Evolutionary conservation across 1,139 yeast species (phyloP).

Genomic region (Geotrichum europaeum): DNA sequence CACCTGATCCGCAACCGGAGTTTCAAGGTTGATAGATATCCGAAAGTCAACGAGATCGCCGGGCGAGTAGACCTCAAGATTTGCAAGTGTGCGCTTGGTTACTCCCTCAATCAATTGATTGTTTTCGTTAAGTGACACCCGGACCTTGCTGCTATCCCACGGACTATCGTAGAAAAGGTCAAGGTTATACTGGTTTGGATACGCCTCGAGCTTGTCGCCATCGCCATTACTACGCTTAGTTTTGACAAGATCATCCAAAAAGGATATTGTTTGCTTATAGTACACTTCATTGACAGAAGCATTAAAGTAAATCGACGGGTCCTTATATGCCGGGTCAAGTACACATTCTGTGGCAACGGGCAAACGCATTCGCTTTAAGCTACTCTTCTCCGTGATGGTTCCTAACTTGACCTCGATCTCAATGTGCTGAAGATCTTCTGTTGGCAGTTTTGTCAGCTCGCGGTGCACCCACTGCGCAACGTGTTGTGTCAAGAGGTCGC

Average conservation of each 20-base stretch:
- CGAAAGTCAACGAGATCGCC: conserved; percentile 73
- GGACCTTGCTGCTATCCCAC: conserved; percentile 36
- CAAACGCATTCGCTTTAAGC: conserved; percentile 58
- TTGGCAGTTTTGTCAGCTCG: conserved; percentile 47
- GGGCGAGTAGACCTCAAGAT: conserved; percentile 67
- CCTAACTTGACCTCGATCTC: conserved; percentile 87
- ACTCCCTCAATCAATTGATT: conserved; percentile 51
- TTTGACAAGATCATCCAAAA: conserved; percentile 42
- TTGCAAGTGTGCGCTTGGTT: conserved; percentile 65
- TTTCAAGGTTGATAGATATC: conserved; percentile 67
- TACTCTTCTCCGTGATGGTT: conserved; percentile 57
- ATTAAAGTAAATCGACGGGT: conserved; percentile 55
- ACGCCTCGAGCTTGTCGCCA: conserved; percentile 10
- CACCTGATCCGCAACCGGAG: not conserved
- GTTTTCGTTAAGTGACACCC: conserved; percentile 31
- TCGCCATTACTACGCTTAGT: conserved; percentile 9
- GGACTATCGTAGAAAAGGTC: conserved; percentile 22
- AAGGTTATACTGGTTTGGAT: conserved; percentile 15
- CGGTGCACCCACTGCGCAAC: not conserved
- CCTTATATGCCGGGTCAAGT: conserved; percentile 47
- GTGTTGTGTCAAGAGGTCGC: not conserved
- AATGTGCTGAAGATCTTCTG: conserved; percentile 63
- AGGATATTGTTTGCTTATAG: conserved; percentile 53
- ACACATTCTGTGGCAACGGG: conserved; percentile 77
- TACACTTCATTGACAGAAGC: conserved; percentile 67